A percentile compares a stretch with the other conserved stretches of the same genome.
Conservation (phyloP, 2,329 filamentous ascomycete genomes). For the Colletotrichum spinosum region DNA sequence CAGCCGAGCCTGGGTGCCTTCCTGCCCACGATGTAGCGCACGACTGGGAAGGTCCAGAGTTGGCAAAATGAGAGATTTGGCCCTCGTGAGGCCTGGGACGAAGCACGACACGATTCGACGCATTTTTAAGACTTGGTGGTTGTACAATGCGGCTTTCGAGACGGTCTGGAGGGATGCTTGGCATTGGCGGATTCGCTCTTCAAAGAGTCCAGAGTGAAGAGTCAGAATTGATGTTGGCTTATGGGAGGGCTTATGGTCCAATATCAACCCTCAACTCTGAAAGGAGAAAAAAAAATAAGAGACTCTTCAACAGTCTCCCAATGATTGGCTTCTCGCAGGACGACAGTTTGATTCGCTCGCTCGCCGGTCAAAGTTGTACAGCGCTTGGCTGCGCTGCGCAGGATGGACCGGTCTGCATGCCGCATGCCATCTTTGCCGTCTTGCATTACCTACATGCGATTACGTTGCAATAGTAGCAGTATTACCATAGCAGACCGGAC, state of each 20-base stretch:
- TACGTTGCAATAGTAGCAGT: too few species aligned
- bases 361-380: background rate
- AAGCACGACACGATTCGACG: background rate
- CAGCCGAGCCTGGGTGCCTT: too few species aligned
- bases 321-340: background rate
- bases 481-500: too few species aligned
- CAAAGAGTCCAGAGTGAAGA: background rate
- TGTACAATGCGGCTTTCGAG: slow-evolving; percentile 6
- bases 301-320: background rate
- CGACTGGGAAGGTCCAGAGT: slow-evolving; percentile 23
- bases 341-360: slow-evolving; percentile 4
- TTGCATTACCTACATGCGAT: too few species aligned
- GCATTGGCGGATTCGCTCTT: background rate
- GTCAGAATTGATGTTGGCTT: background rate
- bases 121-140: slow-evolving; percentile 6
- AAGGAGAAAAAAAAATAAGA: too few species aligned
- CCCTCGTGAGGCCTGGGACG: background rate
- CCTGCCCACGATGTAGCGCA: background rate
- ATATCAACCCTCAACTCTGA: too few species aligned
- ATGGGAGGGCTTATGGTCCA: too few species aligned
- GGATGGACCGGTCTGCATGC: background rate
- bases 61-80: background rate
- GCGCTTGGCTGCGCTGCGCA: background rate
- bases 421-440: too few species aligned
- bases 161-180: background rate